A percentile compares a stretch with the other conserved stretches of the same genome.
These are phyloP conservation scores for Backusella westeae DNA, from an alignment of 192 early-diverging fungal species.

Conservation along the genomic window DNA sequence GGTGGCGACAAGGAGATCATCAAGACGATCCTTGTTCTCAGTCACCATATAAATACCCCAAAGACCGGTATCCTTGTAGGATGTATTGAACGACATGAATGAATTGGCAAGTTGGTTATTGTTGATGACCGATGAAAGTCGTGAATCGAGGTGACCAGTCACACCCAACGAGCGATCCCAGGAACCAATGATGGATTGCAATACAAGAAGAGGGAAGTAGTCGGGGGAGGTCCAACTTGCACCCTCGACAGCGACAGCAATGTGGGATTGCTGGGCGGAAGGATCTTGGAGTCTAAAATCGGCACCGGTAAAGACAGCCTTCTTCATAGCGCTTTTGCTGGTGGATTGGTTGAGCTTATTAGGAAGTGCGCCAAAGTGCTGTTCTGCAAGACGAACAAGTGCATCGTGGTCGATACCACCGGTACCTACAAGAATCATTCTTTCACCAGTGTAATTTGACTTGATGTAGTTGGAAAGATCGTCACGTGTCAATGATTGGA, in stretches of 20 bases:
- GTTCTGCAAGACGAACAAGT: slow-evolving; percentile 87
- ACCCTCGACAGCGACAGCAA: slow-evolving; percentile 97
- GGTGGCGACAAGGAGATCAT: slow-evolving; percentile 86
- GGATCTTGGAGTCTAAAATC: slow-evolving; percentile 76
- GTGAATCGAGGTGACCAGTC: slow-evolving; percentile 81
- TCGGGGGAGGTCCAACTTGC: slow-evolving; percentile 92
- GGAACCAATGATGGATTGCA: slow-evolving; percentile 93
- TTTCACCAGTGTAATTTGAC: slow-evolving; percentile 94
- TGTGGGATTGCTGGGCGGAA: slow-evolving; percentile 88
- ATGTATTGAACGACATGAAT: slow-evolving; percentile 99
- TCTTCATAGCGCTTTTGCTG: slow-evolving; percentile 39
- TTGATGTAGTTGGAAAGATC: slow-evolving; percentile 89
- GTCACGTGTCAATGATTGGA: slow-evolving; percentile 80
- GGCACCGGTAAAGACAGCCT: slow-evolving; percentile 86
- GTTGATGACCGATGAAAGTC: slow-evolving; percentile 80
- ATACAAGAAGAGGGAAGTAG: slow-evolving; percentile 94
- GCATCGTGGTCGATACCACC: slow-evolving; percentile 94
- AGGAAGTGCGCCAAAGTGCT: slow-evolving; percentile 86
- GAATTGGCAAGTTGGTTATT: slow-evolving; percentile 91
- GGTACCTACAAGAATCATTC: slow-evolving; percentile 94
- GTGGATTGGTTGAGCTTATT: not conserved
- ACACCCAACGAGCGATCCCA: slow-evolving; percentile 96
- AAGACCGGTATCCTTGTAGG: slow-evolving; percentile 96
- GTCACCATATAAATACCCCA: slow-evolving; percentile 95
- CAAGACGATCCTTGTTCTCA: slow-evolving; percentile 77